These are phyloP conservation scores for Cladobotryum mycophilum DNA, from an alignment of 2,329 filamentous ascomycete species.

Conservation along the genomic window DNA sequence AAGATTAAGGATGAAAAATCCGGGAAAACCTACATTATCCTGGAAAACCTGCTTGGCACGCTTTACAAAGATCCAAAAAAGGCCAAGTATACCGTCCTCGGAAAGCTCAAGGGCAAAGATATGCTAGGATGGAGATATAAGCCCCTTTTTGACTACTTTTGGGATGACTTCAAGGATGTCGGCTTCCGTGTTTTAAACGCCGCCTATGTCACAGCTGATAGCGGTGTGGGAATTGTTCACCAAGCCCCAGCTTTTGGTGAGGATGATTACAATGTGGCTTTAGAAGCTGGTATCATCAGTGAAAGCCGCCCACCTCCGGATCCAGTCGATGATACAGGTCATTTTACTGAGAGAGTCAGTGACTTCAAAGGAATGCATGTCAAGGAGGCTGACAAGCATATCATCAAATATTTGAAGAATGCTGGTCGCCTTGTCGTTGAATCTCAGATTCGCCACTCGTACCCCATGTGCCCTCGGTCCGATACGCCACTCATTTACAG, in stretches of 20 bases:
- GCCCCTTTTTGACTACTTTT: conserved; percentile 85
- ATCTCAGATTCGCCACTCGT: conserved; percentile 82
- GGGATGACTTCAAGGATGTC: conserved; percentile 77
- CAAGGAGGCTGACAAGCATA: conserved; percentile 86
- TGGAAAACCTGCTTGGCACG: conserved; percentile 73
- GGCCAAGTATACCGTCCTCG: conserved; percentile 79
- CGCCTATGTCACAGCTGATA: conserved; percentile 80
- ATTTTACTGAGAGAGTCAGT: conserved; percentile 68
- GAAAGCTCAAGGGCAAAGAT: conserved; percentile 73
- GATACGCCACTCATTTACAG: conserved; percentile 91
- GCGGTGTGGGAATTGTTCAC: conserved; percentile 90
- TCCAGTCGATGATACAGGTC: conserved; percentile 78
- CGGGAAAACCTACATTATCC: conserved; percentile 76
- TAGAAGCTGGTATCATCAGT: conserved; percentile 69
- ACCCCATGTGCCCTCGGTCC: conserved; percentile 91
- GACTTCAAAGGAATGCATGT: conserved; percentile 86
- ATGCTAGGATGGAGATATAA: conserved; percentile 87
- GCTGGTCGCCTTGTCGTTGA: conserved; percentile 74
- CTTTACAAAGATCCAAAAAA: conserved; percentile 95
- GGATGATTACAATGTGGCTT: conserved; percentile 84
- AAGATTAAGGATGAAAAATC: conserved; percentile 80
- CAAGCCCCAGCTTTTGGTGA: conserved; percentile 91
- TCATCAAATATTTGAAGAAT: conserved; percentile 81
- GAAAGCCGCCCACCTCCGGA: conserved; percentile 77
- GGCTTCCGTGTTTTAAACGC: conserved; percentile 80